phyloP scores from a whole-genome alignment of 106 monocot species.

The Dioscorea alata region DNA sequence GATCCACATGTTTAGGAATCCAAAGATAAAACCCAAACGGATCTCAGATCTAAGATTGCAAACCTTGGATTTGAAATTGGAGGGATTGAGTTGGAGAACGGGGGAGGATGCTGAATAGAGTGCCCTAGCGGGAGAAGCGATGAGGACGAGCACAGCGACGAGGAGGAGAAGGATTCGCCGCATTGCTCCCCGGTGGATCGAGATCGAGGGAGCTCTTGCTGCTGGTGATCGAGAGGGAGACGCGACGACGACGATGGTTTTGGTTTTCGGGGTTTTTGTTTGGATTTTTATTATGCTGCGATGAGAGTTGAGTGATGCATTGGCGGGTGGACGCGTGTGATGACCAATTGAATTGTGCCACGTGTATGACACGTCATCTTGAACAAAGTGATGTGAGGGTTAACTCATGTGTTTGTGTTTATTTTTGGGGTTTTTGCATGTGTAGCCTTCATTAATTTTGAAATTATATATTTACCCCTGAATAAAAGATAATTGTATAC shows the following conservation, averaged over 20 bases:
- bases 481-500: no score
- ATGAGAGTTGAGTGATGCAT: neutral
- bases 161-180: slow-evolving; percentile 5
- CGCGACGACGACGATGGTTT: neutral
- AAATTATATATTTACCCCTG: no score
- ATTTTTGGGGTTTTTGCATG: no score
- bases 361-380: neutral
- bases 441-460: no score
- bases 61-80: slow-evolving; percentile 99
- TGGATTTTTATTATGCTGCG: neutral
- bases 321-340: slow-evolving; percentile 16
- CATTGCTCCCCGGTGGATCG: neutral
- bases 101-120: slow-evolving; percentile 90
- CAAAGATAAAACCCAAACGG: neutral
- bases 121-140: slow-evolving; percentile 28
- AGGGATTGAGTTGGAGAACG: slow-evolving; percentile 79
- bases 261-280: neutral
- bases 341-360: neutral
- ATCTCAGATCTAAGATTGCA: neutral
- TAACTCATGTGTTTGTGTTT: neutral
- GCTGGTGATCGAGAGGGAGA: slow-evolving; percentile 1
- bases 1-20: neutral
- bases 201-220: no score
- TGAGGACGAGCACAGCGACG: slow-evolving; percentile 14
- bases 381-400: no score